Conservation (phyloP, 305 asterid genomes). For the Fraxinus baroniana region DNA sequence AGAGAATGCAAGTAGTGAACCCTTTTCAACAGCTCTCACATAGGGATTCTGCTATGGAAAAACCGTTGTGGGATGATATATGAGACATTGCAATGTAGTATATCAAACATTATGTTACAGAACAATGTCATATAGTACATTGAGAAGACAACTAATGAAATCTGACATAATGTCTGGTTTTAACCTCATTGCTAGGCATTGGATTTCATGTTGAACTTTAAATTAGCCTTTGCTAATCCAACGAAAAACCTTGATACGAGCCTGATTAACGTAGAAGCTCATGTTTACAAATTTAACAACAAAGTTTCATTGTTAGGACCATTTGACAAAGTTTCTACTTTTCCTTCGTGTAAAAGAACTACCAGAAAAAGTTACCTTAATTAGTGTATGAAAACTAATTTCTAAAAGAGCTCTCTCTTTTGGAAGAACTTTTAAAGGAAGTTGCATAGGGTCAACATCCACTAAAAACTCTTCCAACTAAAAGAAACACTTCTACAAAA, state of each 20-base stretch:
- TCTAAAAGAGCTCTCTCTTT: background rate
- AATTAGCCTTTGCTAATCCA: conserved; percentile 8
- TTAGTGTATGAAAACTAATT: background rate
- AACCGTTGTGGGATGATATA: conserved; percentile 48
- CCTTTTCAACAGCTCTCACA: conserved; percentile 52
- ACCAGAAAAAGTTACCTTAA: background rate
- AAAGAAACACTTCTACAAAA: background rate
- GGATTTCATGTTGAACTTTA: background rate
- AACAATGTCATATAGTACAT: background rate
- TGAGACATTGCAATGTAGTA: background rate
- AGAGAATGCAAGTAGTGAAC: conserved; percentile 52
- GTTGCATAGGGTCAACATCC: background rate
- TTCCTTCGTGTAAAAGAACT: background rate
- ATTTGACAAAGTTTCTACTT: background rate
- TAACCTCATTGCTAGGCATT: background rate
- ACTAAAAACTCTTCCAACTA: background rate
- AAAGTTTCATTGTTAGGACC: background rate
- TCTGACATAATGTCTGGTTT: background rate
- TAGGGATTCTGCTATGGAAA: conserved; percentile 55
- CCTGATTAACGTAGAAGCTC: background rate
- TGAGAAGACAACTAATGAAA: background rate
- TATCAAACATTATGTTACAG: background rate
- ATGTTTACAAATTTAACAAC: background rate
- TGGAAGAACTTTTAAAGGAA: background rate
- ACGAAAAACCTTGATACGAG: background rate